phyloP scores from a whole-genome alignment of 805 yeast species.

The Hyphopichia homilentoma region DNA sequence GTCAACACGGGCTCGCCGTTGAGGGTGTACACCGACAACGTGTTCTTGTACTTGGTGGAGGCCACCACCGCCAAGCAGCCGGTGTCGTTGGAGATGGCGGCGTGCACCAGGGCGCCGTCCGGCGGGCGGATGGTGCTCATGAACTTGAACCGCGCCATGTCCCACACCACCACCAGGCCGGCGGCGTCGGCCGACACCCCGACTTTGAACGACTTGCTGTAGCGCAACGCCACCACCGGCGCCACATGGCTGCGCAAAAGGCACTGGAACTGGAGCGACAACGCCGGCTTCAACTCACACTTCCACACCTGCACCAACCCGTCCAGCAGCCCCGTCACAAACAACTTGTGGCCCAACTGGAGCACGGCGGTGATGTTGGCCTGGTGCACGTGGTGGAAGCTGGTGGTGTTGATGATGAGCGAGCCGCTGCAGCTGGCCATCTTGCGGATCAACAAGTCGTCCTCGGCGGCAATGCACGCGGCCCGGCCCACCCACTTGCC shows the following conservation, averaged over 20 bases:
- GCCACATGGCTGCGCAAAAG: constrained; percentile 57
- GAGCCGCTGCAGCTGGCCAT: constrained; percentile 26
- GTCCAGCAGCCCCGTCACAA: constrained; percentile 50
- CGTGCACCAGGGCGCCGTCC: constrained; percentile 14
- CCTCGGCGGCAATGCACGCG: constrained; percentile 30
- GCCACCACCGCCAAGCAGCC: constrained; percentile 48
- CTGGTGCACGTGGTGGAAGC: constrained; percentile 42
- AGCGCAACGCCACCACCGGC: constrained; percentile 42
- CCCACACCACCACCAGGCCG: constrained; percentile 66
- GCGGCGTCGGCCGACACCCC: constrained; percentile 50
- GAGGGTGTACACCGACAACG: constrained; percentile 42
- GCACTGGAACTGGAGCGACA: constrained; percentile 37
- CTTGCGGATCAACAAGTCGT: constrained; percentile 33
- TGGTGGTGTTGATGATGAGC: constrained; percentile 36
- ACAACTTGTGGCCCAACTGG: constrained; percentile 37
- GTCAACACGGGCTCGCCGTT: constrained; percentile 47
- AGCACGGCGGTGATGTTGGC: constrained; percentile 35
- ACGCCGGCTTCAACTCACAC: constrained; percentile 25
- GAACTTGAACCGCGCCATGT: constrained; percentile 48
- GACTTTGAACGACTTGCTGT: constrained; percentile 50
- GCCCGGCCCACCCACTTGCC: constrained; percentile 54
- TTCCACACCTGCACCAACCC: constrained; percentile 64
- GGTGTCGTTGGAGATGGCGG: constrained; percentile 50
- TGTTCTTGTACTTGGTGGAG: constrained; percentile 11
- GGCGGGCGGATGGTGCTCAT: constrained; percentile 36